These are phyloP conservation scores for Gastrolobium bilobum DNA, from an alignment of 306 rosid species.

Conservation along the genomic window DNA sequence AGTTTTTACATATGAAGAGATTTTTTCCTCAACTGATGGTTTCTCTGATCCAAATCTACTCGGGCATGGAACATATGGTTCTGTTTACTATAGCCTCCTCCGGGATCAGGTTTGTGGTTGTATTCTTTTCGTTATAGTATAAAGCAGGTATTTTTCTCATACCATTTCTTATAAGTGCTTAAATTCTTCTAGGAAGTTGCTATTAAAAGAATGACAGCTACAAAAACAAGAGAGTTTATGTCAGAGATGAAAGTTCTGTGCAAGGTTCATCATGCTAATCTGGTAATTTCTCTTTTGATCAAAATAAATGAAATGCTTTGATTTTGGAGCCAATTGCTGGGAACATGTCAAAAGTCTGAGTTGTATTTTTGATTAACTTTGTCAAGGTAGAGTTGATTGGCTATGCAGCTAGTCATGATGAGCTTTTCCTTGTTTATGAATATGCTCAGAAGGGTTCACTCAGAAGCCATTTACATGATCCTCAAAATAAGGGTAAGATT, in stretches of 20 bases:
- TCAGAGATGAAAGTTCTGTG: conserved; percentile 94
- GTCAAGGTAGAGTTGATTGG: conserved; percentile 99
- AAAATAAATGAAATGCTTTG: conserved; percentile 28
- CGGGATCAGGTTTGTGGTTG: conserved; percentile 77
- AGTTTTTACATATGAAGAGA: conserved; percentile 83
- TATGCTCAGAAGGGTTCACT: conserved; percentile 97
- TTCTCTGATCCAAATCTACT: conserved; percentile 92
- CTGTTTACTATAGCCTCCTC: conserved; percentile 85
- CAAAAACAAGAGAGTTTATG: conserved; percentile 90
- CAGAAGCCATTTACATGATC: conserved; percentile 91
- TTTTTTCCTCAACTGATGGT: conserved; percentile 74
- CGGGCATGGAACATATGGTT: conserved; percentile 97
- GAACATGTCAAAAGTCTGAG: conserved; percentile 55
- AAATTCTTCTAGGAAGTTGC: conserved; percentile 85
- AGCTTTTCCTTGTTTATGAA: conserved; percentile 89
- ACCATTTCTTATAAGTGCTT: conserved; percentile 44
- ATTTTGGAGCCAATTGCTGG: conserved; percentile 49
- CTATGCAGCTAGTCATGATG: conserved; percentile 87
- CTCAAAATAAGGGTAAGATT: conserved; percentile 86
- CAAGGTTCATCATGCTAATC: conserved; percentile 97
- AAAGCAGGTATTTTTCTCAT: conserved; percentile 24
- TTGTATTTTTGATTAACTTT: conserved; percentile 55
- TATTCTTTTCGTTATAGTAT: conserved; percentile 29
- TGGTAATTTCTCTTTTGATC: conserved; percentile 64
- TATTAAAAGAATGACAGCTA: conserved; percentile 93